A percentile compares a stretch with the other conserved stretches of the same genome.
These are phyloP conservation scores for Mycena chlorophos DNA, from an alignment of 768 basidiomycete genomes.

Conservation along the genomic window DNA sequence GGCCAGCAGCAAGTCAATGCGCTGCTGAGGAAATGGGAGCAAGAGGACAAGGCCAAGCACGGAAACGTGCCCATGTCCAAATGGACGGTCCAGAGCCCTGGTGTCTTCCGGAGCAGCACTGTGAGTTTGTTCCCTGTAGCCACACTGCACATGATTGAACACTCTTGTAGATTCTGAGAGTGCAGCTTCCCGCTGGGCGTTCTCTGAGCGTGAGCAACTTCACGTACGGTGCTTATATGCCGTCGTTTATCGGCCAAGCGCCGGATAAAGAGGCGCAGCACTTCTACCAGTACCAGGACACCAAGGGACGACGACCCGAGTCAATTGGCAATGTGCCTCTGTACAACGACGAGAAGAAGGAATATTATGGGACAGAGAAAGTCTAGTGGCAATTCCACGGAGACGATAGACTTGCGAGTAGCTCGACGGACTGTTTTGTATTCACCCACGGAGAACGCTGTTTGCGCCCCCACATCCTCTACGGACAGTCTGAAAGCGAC, in stretches of 20 bases:
- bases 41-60: constrained; percentile 32
- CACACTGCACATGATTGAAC: neutral
- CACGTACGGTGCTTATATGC: constrained; percentile 43
- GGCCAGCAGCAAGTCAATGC: constrained; percentile 41
- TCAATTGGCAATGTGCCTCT: constrained; percentile 43
- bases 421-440: no score
- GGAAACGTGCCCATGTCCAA: constrained; percentile 33
- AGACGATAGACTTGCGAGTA: no score
- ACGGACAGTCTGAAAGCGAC: no score
- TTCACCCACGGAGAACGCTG: no score
- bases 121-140: constrained; percentile 27
- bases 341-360: constrained; percentile 41
- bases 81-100: constrained; percentile 45
- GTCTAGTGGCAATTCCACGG: no score
- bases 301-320: constrained; percentile 31
- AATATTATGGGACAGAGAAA: constrained; percentile 29
- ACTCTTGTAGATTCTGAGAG: constrained; percentile 35
- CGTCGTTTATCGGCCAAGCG: constrained; percentile 42
- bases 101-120: constrained; percentile 36
- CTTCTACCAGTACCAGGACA: constrained; percentile 30
- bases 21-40: constrained; percentile 42
- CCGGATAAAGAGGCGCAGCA: constrained; percentile 35
- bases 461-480: no score
- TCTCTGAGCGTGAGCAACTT: constrained; percentile 43
- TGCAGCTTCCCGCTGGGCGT: constrained; percentile 38